A percentile compares a stretch with the other conserved stretches of the same genome.
phyloP scores from a whole-genome alignment of 23 red algal species.

The Agarophyton chilense region DNA sequence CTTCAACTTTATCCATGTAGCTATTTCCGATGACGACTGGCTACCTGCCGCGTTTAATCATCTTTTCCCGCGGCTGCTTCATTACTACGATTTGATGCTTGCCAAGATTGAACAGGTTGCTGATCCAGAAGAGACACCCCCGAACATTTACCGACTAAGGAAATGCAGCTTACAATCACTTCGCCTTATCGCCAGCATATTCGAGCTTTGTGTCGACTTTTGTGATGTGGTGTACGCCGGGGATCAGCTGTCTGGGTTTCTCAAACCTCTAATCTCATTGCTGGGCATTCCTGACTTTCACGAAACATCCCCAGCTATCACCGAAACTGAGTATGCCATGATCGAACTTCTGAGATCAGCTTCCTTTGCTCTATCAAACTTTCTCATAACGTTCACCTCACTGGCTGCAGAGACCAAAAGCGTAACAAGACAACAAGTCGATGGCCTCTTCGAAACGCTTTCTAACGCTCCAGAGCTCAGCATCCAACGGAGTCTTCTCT shows the following conservation, averaged over 20 bases:
- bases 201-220: conserved; percentile 29
- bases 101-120: not conserved
- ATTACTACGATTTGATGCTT: not conserved
- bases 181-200: not conserved
- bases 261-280: not conserved
- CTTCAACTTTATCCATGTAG: not conserved
- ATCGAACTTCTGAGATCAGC: conserved; percentile 42
- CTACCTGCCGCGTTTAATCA: not conserved
- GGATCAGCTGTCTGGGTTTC: not conserved
- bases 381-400: conserved; percentile 5
- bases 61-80: not conserved
- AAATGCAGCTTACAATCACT: not conserved
- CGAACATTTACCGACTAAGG: not conserved
- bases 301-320: not conserved
- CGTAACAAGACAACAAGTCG: conserved; percentile 1
- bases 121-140: not conserved
- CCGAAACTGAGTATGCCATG: conserved; percentile 20
- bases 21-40: conserved; percentile 9
- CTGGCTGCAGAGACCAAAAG: not conserved
- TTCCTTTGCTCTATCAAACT: conserved; percentile 47
- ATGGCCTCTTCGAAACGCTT: conserved; percentile 29
- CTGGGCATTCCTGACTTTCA: conserved; percentile 13
- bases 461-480: conserved; percentile 37
- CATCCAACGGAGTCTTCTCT: conserved; percentile 61
- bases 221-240: not conserved